Base-by-base conservation (phyloP, 2,329 filamentous ascomycete genomes). In the Tolypocladium inflatum region DNA sequence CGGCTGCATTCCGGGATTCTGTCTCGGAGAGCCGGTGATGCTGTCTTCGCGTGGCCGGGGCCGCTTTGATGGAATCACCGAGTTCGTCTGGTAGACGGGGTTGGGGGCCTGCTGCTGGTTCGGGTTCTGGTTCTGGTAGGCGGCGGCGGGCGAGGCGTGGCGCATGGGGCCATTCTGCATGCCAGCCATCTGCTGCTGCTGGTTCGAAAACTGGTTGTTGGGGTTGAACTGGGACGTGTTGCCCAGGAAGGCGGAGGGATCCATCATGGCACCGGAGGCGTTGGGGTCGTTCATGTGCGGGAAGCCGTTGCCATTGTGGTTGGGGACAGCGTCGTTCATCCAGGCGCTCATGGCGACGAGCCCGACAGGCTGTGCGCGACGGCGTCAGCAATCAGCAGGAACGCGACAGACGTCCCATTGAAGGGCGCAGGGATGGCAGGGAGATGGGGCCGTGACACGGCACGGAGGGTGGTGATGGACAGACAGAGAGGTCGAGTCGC, bases 61-160 rank as follows among this genome's bases (percentile, higher is more conserved):
- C 67, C 94, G 85, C 76, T 97, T 99, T 26, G 92, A 93, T 59
- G 93, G 93, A 64, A 96, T 87, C 67, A 96, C 86, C 54, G 88
- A 81, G 74, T 90, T 93, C 65, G 90, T 90, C 70, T 91, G 88
- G 77, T 93, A 95, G 67, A 84, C 83, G 61, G 88, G 83, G 52
- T 63, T 62, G 41, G 59, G 57, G 17, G 42, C 59, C 42, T 53
- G 55, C 35, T 59, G 59, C 57, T 60, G 62, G 51, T 57, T 62
- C 58, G 60, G 60, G 33, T 51, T 57, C 26, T 63, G 63, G 68
- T 89, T 89, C 68, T 88, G 83, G 72, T 90, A 93, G 50, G 72
- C 58, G 53, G 37, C 53, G 54, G 56, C 85, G 51, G 89, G 89
- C 57, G 90, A 92, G 61, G 85, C 86, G 74, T 91, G 92, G 80